These are phyloP conservation scores for Saccharomyces hybrid DNA, from an alignment of 1,139 yeast genomes.

Conservation along the genomic window DNA sequence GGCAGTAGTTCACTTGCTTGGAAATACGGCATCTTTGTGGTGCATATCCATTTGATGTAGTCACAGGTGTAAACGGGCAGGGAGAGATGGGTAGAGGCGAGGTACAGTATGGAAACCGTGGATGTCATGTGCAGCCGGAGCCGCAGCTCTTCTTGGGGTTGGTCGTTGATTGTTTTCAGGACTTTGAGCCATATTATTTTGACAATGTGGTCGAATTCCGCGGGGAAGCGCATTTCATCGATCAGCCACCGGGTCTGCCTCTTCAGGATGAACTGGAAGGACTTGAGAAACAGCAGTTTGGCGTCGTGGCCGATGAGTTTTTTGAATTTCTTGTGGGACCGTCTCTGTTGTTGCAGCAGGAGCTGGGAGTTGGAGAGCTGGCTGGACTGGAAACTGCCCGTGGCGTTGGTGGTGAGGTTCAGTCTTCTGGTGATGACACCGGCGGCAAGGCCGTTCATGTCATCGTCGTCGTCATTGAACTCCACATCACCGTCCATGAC, in stretches of 20 bases:
- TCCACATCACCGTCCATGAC: constrained; percentile 76
- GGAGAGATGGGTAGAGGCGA: constrained; percentile 24
- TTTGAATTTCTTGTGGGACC: constrained; percentile 15
- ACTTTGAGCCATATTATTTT: constrained; percentile 46
- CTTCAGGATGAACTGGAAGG: constrained; percentile 50
- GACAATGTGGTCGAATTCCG: constrained; percentile 38
- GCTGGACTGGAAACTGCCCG: constrained; percentile 28
- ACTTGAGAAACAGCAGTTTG: constrained; percentile 38
- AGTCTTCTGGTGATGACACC: constrained; percentile 44
- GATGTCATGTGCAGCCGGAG: constrained; percentile 20
- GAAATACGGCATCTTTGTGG: constrained; percentile 23
- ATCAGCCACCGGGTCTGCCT: constrained; percentile 42
- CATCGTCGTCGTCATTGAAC: constrained; percentile 68
- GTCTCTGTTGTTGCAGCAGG: constrained; percentile 13
- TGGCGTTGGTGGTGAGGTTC: constrained; percentile 38
- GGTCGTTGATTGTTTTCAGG: constrained; percentile 26
- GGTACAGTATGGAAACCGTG: constrained; percentile 23
- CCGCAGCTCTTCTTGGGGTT: constrained; percentile 32
- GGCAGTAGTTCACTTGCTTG: constrained; percentile 23
- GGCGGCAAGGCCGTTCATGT: constrained; percentile 35
- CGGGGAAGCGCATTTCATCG: constrained; percentile 30
- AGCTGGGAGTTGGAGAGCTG: constrained; percentile 16
- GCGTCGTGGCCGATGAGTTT: constrained; percentile 52
- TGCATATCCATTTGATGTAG: constrained; percentile 22
- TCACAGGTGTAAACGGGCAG: constrained; percentile 27